A percentile compares a stretch with the other conserved stretches of the same genome.
phyloP scores from a whole-genome alignment of 768 basidiomycete species.

The Suillus plorans region DNA sequence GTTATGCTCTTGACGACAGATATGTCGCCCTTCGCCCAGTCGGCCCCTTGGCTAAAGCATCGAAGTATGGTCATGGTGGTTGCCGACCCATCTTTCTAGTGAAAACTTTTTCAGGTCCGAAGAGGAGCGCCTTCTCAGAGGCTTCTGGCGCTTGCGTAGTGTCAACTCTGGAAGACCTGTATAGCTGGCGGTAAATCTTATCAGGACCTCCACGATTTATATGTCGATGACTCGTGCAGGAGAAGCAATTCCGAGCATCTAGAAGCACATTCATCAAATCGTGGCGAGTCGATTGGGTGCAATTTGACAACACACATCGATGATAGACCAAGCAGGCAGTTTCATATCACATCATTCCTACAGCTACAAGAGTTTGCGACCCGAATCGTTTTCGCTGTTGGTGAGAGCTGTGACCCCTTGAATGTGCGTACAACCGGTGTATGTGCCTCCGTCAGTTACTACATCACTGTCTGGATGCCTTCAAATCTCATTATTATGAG shows the following conservation, averaged over 20 bases:
- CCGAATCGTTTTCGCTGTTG: slow-evolving; percentile 22
- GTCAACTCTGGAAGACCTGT: slow-evolving; percentile 17
- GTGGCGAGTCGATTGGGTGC: slow-evolving; percentile 14
- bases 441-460: background rate
- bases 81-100: background rate
- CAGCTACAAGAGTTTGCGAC: slow-evolving; percentile 26
- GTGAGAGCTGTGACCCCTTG: background rate
- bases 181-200: slow-evolving; percentile 11
- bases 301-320: background rate
- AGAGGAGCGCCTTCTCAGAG: slow-evolving; percentile 15
- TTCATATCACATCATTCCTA: slow-evolving; percentile 14
- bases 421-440: background rate
- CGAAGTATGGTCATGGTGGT: background rate
- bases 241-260: slow-evolving; percentile 11
- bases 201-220: background rate
- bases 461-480: background rate
- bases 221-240: slow-evolving; percentile 1
- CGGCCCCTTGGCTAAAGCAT: slow-evolving; percentile 2
- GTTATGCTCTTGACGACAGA: background rate
- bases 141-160: slow-evolving; percentile 6
- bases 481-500: background rate
- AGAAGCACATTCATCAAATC: slow-evolving; percentile 12
- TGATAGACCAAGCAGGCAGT: slow-evolving; percentile 3
- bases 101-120: slow-evolving; percentile 16
- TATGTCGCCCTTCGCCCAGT: background rate